A percentile compares a stretch with the other conserved stretches of the same genome.
phyloP scores from a whole-genome alignment of 345 rosid genomes.

The Populus euphratica region DNA sequence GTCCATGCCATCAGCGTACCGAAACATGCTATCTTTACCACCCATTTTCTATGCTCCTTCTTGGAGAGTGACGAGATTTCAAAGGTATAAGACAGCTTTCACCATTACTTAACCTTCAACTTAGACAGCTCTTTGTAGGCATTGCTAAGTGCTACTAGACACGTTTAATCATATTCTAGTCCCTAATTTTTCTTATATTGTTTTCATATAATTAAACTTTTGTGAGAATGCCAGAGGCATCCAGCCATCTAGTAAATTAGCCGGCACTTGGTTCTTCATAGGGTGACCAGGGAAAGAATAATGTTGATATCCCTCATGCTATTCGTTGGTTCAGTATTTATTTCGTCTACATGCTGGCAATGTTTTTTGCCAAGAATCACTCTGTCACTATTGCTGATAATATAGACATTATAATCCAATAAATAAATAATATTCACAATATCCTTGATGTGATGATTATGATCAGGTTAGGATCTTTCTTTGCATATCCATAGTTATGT shows the following conservation, averaged over 20 bases:
- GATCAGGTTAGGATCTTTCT: neutral
- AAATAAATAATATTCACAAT: too few species aligned
- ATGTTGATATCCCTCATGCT: neutral
- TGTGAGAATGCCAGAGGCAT: conserved; percentile 6
- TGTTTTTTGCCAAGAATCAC: conserved; percentile 2
- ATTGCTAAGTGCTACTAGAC: neutral
- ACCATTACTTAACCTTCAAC: conserved; percentile 5
- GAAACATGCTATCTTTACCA: conserved; percentile 48
- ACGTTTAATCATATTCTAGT: conserved; percentile 17
- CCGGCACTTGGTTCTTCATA: conserved; percentile 19
- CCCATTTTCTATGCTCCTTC: conserved; percentile 28
- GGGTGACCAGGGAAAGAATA: neutral
- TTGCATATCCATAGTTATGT: neutral
- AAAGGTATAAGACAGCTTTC: conserved; percentile 4
- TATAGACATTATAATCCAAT: neutral
- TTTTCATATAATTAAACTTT: conserved; percentile 8
- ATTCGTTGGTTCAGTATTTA: neutral
- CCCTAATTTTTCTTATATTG: conserved; percentile 16
- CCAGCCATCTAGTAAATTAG: conserved; percentile 15
- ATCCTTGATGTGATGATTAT: neutral
- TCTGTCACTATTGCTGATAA: neutral
- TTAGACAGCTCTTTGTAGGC: conserved; percentile 15
- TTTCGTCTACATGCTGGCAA: neutral
- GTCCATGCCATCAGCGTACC: conserved; percentile 49
- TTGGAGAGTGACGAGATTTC: neutral